phyloP scores from a whole-genome alignment of 768 basidiomycete species.

The Leccinum disarticulatum region DNA sequence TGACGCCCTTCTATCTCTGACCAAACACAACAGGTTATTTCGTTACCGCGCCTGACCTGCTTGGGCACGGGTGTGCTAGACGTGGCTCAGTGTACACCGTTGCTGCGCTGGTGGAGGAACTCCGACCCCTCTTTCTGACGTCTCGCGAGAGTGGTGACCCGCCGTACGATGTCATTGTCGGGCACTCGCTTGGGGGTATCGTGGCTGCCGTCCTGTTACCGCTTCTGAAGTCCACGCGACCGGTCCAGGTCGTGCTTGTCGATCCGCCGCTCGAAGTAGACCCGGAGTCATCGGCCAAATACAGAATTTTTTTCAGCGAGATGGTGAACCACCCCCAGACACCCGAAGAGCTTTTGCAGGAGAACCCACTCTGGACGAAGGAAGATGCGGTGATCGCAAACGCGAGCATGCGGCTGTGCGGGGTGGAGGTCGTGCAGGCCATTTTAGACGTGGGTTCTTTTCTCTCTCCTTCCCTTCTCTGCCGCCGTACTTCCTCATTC shows the following conservation, averaged over 20 bases:
- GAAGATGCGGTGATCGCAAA: constrained; percentile 6
- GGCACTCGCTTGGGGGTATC: constrained; percentile 23
- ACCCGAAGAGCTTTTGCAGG: background rate
- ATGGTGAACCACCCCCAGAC: background rate
- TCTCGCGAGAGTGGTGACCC: background rate
- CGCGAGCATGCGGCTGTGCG: constrained; percentile 3
- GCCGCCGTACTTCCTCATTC: background rate
- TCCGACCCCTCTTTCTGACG: constrained; percentile 9
- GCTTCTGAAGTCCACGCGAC: constrained; percentile 10
- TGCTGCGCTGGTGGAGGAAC: constrained; percentile 12
- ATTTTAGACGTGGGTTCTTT: constrained; percentile 11
- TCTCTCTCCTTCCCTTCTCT: background rate
- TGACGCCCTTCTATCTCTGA: background rate
- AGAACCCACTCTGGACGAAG: background rate
- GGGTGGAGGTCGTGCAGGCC: constrained; percentile 6
- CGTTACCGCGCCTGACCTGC: constrained; percentile 24
- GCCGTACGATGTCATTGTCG: constrained; percentile 19
- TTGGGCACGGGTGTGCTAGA: constrained; percentile 20
- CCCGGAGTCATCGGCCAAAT: background rate
- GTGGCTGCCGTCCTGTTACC: constrained; percentile 13
- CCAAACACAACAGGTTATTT: constrained; percentile 19
- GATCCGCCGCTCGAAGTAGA: constrained; percentile 17
- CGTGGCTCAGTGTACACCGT: constrained; percentile 16
- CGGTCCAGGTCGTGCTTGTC: constrained; percentile 15
- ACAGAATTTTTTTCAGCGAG: background rate